Evolutionary conservation across 2,329 filamentous ascomycete species (phyloP), one percentile per base, ranked within the genome.

Genomic region (Colletotrichum musicola): DNA sequence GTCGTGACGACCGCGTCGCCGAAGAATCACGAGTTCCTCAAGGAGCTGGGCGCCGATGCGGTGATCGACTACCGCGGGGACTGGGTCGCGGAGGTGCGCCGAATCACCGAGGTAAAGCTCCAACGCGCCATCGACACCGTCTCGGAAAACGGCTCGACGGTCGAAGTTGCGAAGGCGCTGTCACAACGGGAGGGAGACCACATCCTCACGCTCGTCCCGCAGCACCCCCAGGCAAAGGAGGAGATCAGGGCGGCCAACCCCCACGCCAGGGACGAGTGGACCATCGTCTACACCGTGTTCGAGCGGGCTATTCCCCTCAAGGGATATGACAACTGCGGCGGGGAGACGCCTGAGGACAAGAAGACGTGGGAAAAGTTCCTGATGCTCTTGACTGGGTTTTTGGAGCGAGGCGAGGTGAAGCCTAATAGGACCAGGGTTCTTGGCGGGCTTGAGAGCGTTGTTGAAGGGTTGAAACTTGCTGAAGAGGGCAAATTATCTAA

Each of bases 51-150:
- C 14, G 85, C 85, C 6, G 81, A 81, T 30, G 73, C 74, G 7
- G 79, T 77, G 13, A 81, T 86, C 67, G 83, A 88, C 76, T 85
- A 87, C 75, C 75, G 73, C 40, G 68, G 22, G 3, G 54, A 64
- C 0, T 64, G 61, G 61, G 51, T 27, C n/a, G 6, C 20, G 0
- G 40, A 57, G 30, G 61, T 22, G 27, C 20, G n/a, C 22, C 69
- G 71, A 7, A 73, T 79, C 30, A 65, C 57, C 0, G 64, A 67
- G 3, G 51, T 46, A n/a, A 50, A 44, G 44, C 54, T 64, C 16
- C 42, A 64, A 6, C n/a, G 35, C 22, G 76, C 76, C 0, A 69
- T 78, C 5, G 77, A 78, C 68, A 77, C 76, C 58, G 74, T 74
- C 61, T 76, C 74, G 1, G 75, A 77, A 44, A 72, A 73, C 1